These are phyloP conservation scores for Pholiota microspora DNA, from an alignment of 768 basidiomycete genomes.

Conservation along the genomic window DNA sequence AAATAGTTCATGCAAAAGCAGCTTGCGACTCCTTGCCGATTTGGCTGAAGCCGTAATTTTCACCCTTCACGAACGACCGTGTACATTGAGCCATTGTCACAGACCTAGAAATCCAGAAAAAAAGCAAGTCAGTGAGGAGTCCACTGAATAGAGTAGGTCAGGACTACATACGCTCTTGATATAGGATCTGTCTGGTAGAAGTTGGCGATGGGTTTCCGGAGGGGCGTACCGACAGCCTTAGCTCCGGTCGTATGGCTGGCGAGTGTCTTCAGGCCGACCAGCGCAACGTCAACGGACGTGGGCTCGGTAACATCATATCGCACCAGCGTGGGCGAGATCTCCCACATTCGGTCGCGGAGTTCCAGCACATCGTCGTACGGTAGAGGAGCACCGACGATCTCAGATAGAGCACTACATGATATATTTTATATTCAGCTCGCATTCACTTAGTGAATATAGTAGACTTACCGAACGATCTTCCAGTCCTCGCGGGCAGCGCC, in stretches of 20 bases:
- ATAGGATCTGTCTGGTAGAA: conserved; percentile 98
- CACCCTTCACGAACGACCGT: conserved; percentile 78
- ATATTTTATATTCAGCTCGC: too few relatives aligned
- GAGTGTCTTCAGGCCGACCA: conserved; percentile 65
- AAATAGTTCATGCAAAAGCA: conserved; percentile 34
- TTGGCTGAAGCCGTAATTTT: conserved; percentile 56
- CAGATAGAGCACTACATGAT: conserved; percentile 89
- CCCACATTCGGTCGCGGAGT: conserved; percentile 94
- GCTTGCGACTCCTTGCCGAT: conserved; percentile 44
- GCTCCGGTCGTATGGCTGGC: conserved; percentile 47
- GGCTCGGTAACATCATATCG: conserved; percentile 81
- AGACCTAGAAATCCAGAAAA: conserved; percentile 46
- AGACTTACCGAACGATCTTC: conserved; percentile 87
- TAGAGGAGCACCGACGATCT: conserved; percentile 74
- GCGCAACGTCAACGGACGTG: conserved; percentile 70
- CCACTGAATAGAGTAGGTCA: background rate
- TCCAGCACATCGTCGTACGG: conserved; percentile 87
- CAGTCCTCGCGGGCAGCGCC: conserved; percentile 95
- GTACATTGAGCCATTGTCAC: conserved; percentile 96
- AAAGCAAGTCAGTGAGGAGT: background rate
- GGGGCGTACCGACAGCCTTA: conserved; percentile 55
- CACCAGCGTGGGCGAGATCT: conserved; percentile 87
- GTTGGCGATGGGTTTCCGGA: conserved; percentile 82
- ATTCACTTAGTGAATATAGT: too few relatives aligned
- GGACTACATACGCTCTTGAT: conserved; percentile 76